These are phyloP conservation scores for Lentinus brumalis DNA, from an alignment of 768 basidiomycete species.

Conservation along the genomic window DNA sequence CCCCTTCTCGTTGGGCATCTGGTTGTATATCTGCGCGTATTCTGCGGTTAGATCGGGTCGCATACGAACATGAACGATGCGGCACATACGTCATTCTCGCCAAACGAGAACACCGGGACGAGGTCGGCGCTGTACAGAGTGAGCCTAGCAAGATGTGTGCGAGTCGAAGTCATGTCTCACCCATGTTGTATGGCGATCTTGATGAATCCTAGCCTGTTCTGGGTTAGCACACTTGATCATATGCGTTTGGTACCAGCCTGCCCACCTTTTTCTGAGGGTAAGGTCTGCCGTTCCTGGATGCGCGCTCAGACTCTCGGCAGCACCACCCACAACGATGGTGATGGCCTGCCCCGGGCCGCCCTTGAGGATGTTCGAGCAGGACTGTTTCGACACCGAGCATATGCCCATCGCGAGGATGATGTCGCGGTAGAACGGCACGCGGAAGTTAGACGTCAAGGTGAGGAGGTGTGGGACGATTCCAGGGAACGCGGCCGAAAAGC, in stretches of 20 bases:
- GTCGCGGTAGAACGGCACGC: slow-evolving; percentile 92
- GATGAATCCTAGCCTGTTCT: slow-evolving; percentile 85
- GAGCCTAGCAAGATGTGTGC: neutral
- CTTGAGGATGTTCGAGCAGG: slow-evolving; percentile 85
- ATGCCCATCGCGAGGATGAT: slow-evolving; percentile 85
- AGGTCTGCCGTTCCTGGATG: slow-evolving; percentile 96
- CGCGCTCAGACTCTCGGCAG: slow-evolving; percentile 91
- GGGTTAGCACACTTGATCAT: neutral
- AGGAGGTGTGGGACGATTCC: slow-evolving; percentile 92
- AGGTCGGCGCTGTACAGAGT: slow-evolving; percentile 72
- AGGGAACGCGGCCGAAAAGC: slow-evolving; percentile 87
- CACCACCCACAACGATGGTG: slow-evolving; percentile 95
- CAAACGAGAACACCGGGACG: slow-evolving; percentile 97
- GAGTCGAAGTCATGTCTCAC: slow-evolving; percentile 40
- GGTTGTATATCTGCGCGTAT: slow-evolving; percentile 81
- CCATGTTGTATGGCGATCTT: slow-evolving; percentile 91
- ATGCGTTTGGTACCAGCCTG: neutral
- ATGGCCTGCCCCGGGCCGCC: slow-evolving; percentile 57
- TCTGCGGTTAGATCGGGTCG: neutral
- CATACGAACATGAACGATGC: neutral
- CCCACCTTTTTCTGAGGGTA: slow-evolving; percentile 72
- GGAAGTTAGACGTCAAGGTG: slow-evolving; percentile 88
- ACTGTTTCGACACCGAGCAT: slow-evolving; percentile 87
- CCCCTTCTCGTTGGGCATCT: slow-evolving; percentile 94
- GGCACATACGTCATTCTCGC: slow-evolving; percentile 89